phyloP scores from a whole-genome alignment of 2,329 filamentous ascomycete genomes.

The Diaporthe sp. region DNA sequence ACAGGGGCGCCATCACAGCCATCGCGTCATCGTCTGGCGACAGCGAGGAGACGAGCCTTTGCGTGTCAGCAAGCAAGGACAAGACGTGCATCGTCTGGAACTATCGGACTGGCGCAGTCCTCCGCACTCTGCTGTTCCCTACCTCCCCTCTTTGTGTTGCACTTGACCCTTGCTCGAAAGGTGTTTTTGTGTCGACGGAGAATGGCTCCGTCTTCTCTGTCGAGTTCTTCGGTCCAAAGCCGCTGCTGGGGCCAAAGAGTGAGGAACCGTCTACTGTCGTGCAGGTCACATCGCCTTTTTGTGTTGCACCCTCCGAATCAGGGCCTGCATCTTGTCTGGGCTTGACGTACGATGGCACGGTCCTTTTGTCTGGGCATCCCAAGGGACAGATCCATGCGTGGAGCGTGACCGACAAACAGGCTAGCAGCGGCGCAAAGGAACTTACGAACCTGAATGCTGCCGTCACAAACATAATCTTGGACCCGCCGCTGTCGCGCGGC shows the following conservation, averaged over 20 bases:
- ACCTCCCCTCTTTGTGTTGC: slow-evolving; percentile 78
- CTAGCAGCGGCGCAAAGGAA: slow-evolving; percentile 74
- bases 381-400: slow-evolving; percentile 85
- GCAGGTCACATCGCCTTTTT: slow-evolving; percentile 67
- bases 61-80: slow-evolving; percentile 86
- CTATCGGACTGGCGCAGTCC: slow-evolving; percentile 80
- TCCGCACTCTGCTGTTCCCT: slow-evolving; percentile 87
- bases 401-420: slow-evolving; percentile 74
- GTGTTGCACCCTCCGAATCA: slow-evolving; percentile 72
- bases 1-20: slow-evolving; percentile 80
- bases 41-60: slow-evolving; percentile 80
- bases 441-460: slow-evolving; percentile 82
- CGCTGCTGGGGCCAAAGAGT: slow-evolving; percentile 66
- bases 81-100: slow-evolving; percentile 95
- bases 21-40: slow-evolving; percentile 74
- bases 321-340: slow-evolving; percentile 78
- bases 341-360: slow-evolving; percentile 86
- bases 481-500: slow-evolving; percentile 68
- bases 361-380: slow-evolving; percentile 83
- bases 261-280: slow-evolving; percentile 69
- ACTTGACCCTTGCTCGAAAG: slow-evolving; percentile 87
- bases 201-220: slow-evolving; percentile 85
- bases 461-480: slow-evolving; percentile 84
- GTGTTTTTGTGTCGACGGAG: slow-evolving; percentile 84
- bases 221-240: slow-evolving; percentile 75